Base-by-base conservation (phyloP, 1,284 basidiomycete genomes). In the Cystobasidium slooffiae region DNA sequence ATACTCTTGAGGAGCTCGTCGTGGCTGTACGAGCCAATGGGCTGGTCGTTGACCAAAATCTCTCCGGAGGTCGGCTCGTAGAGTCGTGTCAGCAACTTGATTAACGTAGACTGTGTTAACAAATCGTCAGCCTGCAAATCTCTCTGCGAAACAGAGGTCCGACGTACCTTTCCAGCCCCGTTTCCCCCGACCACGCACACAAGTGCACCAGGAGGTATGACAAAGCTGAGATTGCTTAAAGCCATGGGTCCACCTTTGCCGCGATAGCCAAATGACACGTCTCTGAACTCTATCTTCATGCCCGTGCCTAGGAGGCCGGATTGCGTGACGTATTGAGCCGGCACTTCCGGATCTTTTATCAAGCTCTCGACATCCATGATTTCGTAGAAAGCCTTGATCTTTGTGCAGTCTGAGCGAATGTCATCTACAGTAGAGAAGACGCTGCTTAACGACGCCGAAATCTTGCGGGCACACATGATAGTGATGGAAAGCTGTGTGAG, bases 211-310 rank as follows among this genome's bases (percentile, higher is more conserved):
- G 61, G 61, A 12, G n/a, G 44, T 4, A 63, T 63, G 46, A 16
- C 20, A 49, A 63, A 63, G 46, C 31, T 63, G 9, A 63, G 7
- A 14, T 63, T 63, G 37, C 22, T 46, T n/a, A 63, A 31, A 6
- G 61, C 44, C 61, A 63, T 46, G 8, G 61, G 61, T n/a, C 61
- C 61, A 10, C 37, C 31, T 31, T 24, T 20, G 44, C 61, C 61
- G 20, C 7, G 10, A 20, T 63, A 63, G 44, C 44, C 61, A 20
- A 63, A 63, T 59, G 61, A 63, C n/a, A 63, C 61, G 18, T 63
- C n/a, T 44, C 31, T 63, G 44, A 63, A 63, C n/a, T 63, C 61
- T 10, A 63, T 24, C 61, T 63, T 63, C 61, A 63, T 63, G 22
- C 61, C 61, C 9, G 44, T n/a, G n/a, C 61, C 61, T 14, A 49